These are phyloP conservation scores for Saussurea involucrata DNA, from an alignment of 129 eudicot species.

Conservation along the genomic window DNA sequence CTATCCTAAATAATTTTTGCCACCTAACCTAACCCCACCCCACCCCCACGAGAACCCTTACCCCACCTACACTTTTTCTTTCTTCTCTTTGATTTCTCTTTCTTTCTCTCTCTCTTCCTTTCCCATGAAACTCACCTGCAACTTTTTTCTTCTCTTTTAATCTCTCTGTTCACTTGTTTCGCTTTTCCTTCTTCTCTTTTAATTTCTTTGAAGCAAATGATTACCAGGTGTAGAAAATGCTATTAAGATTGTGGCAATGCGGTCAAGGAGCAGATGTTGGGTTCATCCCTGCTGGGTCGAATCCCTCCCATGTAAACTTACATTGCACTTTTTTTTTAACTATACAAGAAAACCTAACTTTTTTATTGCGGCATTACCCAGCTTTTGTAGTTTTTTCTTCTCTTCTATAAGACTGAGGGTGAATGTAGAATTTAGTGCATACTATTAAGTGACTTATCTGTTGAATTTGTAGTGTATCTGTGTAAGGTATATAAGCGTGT, in stretches of 20 bases:
- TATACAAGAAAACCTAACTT: not conserved
- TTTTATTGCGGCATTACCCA: not conserved
- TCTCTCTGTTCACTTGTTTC: no score
- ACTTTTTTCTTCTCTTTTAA: no score
- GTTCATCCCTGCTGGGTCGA: constrained; percentile 81
- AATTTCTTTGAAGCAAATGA: constrained; percentile 58
- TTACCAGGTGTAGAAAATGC: constrained; percentile 88
- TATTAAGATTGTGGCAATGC: constrained; percentile 70
- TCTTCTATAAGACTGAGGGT: not conserved
- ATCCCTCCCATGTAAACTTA: constrained; percentile 78
- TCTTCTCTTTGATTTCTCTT: no score
- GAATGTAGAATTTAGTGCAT: not conserved
- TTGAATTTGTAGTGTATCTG: not conserved
- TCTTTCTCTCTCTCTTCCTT: no score
- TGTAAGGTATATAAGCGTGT: not conserved
- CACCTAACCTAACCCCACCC: no score
- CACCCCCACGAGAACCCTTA: no score
- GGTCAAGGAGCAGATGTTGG: constrained; percentile 72
- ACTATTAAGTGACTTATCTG: not conserved
- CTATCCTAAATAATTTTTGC: no score
- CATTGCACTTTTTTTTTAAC: not conserved
- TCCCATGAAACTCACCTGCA: no score
- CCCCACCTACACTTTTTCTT: no score
- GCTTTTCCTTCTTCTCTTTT: no score
- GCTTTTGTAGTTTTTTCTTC: not conserved